A percentile compares a stretch with the other conserved stretches of the same genome.
Evolutionary conservation across 352 stramenopile genomes (phyloP).

Genomic region (Globisporangium mamillatum): DNA sequence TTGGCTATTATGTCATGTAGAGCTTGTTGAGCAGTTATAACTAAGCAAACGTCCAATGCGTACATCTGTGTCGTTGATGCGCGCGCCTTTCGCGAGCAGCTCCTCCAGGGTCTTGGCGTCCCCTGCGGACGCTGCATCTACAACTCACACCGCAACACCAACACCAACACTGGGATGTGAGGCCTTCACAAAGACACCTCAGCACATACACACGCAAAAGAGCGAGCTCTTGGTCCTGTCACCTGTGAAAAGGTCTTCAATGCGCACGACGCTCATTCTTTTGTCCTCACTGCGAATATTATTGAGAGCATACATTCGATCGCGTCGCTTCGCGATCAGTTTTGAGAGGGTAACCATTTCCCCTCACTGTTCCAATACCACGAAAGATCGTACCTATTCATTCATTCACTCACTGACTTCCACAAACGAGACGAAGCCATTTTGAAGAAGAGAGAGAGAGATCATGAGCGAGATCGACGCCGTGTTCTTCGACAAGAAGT

Average conservation of each 20-base stretch:
- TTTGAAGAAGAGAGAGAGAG: not conserved
- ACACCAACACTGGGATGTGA: too few species aligned
- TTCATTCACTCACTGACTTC: not conserved
- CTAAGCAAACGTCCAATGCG: not conserved
- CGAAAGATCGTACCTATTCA: not conserved
- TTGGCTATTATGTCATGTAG: not conserved
- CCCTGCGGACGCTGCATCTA: constrained; percentile 45
- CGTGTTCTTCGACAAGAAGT: constrained; percentile 84
- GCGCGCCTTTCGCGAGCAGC: constrained; percentile 42
- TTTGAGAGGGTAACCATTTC: constrained; percentile 10
- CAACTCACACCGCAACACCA: not conserved
- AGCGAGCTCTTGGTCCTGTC: too few species aligned
- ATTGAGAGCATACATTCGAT: not conserved
- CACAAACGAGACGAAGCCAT: not conserved
- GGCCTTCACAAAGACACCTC: not conserved
- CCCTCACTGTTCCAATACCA: not conserved
- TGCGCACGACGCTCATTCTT: constrained; percentile 50
- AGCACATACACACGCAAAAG: not conserved
- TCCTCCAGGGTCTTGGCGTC: constrained; percentile 31
- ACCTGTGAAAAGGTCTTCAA: constrained; percentile 69
- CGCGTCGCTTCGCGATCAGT: constrained; percentile 21
- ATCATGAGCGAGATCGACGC: constrained; percentile 69
- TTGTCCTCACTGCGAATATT: not conserved
- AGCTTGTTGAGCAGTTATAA: not conserved
- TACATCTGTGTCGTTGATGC: constrained; percentile 60